Percentiles rank a stretch among this genome's conserved stretches.
Evolutionary conservation across 208 protist species (phyloP).

Genomic region (Porcisia hertigi): DNA sequence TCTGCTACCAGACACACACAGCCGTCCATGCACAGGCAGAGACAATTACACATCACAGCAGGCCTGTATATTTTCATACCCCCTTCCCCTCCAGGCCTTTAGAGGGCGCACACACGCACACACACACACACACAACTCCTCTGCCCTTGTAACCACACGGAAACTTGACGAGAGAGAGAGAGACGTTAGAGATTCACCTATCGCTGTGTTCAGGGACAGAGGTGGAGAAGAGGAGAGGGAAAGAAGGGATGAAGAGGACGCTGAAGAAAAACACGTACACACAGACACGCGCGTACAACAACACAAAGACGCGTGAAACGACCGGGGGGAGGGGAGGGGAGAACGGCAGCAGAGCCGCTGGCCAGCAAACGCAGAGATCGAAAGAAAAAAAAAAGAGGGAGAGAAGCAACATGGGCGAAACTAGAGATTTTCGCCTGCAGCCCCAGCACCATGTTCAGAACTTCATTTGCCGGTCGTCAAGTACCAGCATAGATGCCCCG

Average conservation of each 20-base stretch:
- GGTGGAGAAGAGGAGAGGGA: background rate
- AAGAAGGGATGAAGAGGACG: background rate
- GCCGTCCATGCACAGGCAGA: background rate
- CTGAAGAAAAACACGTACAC: background rate
- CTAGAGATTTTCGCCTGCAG: background rate
- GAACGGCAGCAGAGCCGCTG: constrained; percentile 7
- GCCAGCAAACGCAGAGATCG: constrained; percentile 1
- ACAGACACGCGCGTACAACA: background rate
- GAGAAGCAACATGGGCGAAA: background rate
- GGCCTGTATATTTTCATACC: background rate
- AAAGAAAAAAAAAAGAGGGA: background rate
- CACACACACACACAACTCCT: background rate
- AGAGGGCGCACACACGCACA: no score
- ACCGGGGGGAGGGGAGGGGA: background rate
- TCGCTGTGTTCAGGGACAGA: background rate
- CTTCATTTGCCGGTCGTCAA: background rate
- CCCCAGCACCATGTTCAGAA: background rate
- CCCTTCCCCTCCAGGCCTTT: background rate
- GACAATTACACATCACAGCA: background rate
- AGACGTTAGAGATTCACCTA: background rate
- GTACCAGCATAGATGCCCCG: background rate
- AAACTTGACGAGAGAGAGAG: background rate
- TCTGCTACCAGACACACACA: background rate
- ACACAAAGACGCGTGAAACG: no score
- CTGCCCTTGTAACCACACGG: background rate